These are phyloP conservation scores for Cochlearia excelsa DNA, from an alignment of 345 rosid genomes.

Conservation along the genomic window DNA sequence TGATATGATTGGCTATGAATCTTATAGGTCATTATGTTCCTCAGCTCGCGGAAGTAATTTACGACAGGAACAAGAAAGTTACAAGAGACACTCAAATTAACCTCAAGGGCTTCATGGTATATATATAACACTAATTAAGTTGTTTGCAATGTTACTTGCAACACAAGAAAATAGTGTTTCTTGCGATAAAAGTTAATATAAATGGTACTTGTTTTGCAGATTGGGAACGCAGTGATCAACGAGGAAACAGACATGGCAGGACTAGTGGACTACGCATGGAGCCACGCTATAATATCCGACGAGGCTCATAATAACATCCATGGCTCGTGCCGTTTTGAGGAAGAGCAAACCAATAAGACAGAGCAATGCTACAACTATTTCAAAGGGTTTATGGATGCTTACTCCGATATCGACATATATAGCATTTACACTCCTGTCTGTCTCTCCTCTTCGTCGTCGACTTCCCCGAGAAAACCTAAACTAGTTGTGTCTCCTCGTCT, in stretches of 20 bases:
- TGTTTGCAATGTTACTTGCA: too few species aligned
- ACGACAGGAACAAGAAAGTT: constrained; percentile 44
- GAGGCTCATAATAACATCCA: constrained; percentile 19
- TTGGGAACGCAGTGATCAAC: constrained; percentile 53
- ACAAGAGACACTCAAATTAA: constrained; percentile 38
- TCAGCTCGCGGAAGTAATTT: constrained; percentile 59
- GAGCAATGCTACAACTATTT: constrained; percentile 23
- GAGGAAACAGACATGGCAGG: constrained; percentile 46
- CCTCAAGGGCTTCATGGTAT: constrained; percentile 46
- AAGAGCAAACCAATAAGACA: constrained; percentile 15
- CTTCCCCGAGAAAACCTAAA: constrained; percentile 27
- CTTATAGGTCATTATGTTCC: constrained; percentile 61
- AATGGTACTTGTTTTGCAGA: not conserved
- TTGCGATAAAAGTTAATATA: too few species aligned
- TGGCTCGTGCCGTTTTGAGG: constrained; percentile 43
- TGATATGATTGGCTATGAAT: constrained; percentile 17
- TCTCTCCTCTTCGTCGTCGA: constrained; percentile 21
- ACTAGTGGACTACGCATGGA: constrained; percentile 63
- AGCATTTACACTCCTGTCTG: constrained; percentile 66
- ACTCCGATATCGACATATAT: constrained; percentile 58
- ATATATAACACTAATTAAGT: not conserved
- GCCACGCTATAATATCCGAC: constrained; percentile 59
- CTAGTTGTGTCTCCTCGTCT: constrained; percentile 39
- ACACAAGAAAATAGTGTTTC: too few species aligned
- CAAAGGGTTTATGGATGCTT: constrained; percentile 41